phyloP scores from a whole-genome alignment of 2,329 filamentous ascomycete genomes.

The Didymella pomorum region DNA sequence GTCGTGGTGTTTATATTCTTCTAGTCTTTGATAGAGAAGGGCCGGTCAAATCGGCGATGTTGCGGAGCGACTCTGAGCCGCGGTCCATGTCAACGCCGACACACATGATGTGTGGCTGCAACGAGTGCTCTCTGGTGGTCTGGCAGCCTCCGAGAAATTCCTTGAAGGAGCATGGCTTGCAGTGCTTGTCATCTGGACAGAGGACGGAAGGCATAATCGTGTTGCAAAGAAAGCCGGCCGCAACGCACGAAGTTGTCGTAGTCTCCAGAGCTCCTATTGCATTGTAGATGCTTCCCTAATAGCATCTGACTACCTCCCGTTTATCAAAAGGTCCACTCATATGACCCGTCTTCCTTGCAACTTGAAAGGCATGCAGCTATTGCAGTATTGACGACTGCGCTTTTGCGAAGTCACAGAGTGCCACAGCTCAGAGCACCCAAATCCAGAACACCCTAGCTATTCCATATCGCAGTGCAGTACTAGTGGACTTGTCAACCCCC shows the following conservation, averaged over 20 bases:
- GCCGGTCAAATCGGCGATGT: constrained; percentile 5
- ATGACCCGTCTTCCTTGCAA: too few relatives aligned
- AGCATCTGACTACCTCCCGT: too few relatives aligned
- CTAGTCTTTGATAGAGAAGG: constrained; percentile 8
- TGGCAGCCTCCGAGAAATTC: not conserved
- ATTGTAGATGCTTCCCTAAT: too few relatives aligned
- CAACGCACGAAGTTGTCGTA: too few relatives aligned
- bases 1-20: constrained; percentile 10
- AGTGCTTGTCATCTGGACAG: not conserved
- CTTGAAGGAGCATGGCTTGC: too few relatives aligned
- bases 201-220: not conserved
- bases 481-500: not conserved
- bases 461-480: not conserved
- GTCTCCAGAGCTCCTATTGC: too few relatives aligned
- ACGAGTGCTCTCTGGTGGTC: not conserved
- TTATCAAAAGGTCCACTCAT: too few relatives aligned
- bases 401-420: not conserved
- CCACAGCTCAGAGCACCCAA: not conserved
- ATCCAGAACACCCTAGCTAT: not conserved
- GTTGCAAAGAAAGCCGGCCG: too few relatives aligned
- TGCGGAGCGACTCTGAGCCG: constrained; percentile 12
- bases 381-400: not conserved
- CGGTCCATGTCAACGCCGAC: constrained; percentile 12
- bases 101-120: constrained; percentile 3
- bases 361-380: not conserved